These are phyloP conservation scores for Kurtzmaniella natalensis DNA, from an alignment of 1,139 yeast species.

Conservation along the genomic window DNA sequence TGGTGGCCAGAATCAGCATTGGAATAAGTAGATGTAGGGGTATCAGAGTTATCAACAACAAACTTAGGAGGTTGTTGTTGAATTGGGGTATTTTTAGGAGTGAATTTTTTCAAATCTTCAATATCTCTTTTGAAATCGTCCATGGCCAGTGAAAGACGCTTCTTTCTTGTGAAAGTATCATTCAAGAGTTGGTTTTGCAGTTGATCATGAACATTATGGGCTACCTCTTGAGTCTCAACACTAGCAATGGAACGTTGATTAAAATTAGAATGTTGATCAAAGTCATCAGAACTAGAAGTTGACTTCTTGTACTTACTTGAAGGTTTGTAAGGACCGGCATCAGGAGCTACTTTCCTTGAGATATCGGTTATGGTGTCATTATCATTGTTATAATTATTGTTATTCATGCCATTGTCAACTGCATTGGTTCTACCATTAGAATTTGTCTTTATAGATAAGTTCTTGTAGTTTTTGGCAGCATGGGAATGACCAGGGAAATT, in stretches of 20 bases:
- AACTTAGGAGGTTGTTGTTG: constrained; percentile 1
- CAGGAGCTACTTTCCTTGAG: background rate
- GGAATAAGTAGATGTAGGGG: constrained; percentile 1
- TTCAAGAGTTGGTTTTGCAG: background rate
- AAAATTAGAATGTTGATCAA: too few species aligned
- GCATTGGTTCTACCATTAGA: background rate
- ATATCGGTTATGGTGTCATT: constrained; percentile 10
- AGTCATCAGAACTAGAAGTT: background rate
- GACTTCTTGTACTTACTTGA: background rate
- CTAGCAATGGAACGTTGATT: constrained; percentile 8
- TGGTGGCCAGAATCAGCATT: constrained; percentile 1
- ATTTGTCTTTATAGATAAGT: constrained; percentile 13
- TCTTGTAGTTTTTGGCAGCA: constrained; percentile 24
- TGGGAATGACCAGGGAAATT: constrained; percentile 1
- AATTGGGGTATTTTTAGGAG: constrained; percentile 9
- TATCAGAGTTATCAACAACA: background rate
- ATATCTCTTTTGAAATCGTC: constrained; percentile 29
- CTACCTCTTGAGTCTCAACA: constrained; percentile 7
- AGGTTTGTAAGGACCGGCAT: background rate
- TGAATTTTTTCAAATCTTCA: constrained; percentile 18
- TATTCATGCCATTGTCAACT: background rate
- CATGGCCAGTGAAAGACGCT: constrained; percentile 27
- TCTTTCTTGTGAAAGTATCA: constrained; percentile 6
- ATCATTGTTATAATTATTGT: constrained; percentile 14
- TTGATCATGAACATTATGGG: background rate